These are phyloP conservation scores for Ordospora colligata DNA, from an alignment of 371 early-diverging fungal genomes.

Conservation along the genomic window DNA sequence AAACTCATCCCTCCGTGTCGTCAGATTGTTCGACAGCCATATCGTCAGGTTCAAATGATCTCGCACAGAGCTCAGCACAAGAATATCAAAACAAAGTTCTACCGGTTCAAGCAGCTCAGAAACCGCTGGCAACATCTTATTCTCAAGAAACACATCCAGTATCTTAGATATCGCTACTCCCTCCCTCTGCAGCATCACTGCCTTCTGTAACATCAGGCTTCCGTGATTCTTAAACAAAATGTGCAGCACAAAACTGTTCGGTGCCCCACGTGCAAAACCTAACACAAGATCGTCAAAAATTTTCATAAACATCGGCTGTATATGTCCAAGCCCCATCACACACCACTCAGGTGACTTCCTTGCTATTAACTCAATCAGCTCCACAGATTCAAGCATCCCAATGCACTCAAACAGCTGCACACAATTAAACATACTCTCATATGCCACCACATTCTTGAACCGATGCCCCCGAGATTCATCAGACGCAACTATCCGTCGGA, in stretches of 20 bases:
- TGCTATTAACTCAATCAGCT: constrained; percentile 27
- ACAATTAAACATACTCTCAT: constrained; percentile 49
- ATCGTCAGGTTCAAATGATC: constrained; percentile 51
- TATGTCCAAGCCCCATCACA: constrained; percentile 34
- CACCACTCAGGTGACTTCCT: constrained; percentile 45
- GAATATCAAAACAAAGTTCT: constrained; percentile 49
- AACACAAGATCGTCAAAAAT: constrained; percentile 36
- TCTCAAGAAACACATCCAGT: constrained; percentile 50
- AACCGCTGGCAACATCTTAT: constrained; percentile 49
- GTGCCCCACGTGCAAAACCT: constrained; percentile 19
- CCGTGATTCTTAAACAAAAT: constrained; percentile 34
- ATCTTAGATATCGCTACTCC: constrained; percentile 35
- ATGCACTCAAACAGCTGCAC: constrained; percentile 51
- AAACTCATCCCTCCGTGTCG: constrained; percentile 20
- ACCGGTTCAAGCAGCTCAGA: constrained; percentile 31
- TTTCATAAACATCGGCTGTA: constrained; percentile 29
- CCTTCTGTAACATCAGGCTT: constrained; percentile 10
- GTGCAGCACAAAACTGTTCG: constrained; percentile 30
- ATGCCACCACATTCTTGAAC: constrained; percentile 36
- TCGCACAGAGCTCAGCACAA: constrained; percentile 45
- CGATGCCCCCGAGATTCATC: constrained; percentile 31
- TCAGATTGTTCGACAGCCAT: constrained; percentile 37
- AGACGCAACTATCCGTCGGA: constrained; percentile 28
- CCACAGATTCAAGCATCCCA: constrained; percentile 9
- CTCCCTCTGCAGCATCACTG: background rate